Evolutionary conservation across 495 filamentous ascomycete species (phyloP).

Genomic region (Acidiella bohemica): DNA sequence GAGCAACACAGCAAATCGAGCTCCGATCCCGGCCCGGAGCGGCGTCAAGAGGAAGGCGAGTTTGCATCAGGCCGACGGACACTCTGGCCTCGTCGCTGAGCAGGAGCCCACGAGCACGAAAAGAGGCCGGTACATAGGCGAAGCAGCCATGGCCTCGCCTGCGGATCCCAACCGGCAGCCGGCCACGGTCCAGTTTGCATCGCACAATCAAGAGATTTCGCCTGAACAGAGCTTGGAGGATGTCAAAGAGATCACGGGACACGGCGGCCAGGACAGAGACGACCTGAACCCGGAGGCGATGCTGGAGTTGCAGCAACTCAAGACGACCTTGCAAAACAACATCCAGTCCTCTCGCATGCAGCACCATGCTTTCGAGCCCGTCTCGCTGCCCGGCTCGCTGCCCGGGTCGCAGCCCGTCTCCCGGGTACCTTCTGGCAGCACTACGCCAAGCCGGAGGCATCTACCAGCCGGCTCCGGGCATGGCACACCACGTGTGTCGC

Average conservation of each 20-base stretch:
- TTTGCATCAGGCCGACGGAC: no score
- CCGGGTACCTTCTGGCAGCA: slow-evolving; percentile 31
- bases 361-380: slow-evolving; percentile 73
- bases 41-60: no score
- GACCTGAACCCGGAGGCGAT: slow-evolving; percentile 38
- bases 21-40: no score
- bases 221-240: slow-evolving; percentile 34
- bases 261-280: slow-evolving; percentile 26
- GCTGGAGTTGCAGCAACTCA: slow-evolving; percentile 57
- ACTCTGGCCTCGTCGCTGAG: no score
- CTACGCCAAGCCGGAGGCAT: slow-evolving; percentile 17
- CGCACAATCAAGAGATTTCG: slow-evolving; percentile 64
- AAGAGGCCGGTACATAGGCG: no score
- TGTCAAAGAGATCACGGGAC: slow-evolving; percentile 25
- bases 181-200: slow-evolving; percentile 84
- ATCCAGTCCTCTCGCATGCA: slow-evolving; percentile 71
- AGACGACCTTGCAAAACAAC: slow-evolving; percentile 55
- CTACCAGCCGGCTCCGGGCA: slow-evolving; percentile 30
- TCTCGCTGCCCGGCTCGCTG: slow-evolving; percentile 78
- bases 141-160: no score
- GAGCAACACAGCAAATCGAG: no score
- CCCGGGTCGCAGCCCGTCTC: slow-evolving; percentile 39
- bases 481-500: slow-evolving; percentile 35
- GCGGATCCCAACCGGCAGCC: no score
- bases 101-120: no score